Percentiles rank a stretch among this genome's conserved stretches.
Evolutionary conservation across 2,329 filamentous ascomycete genomes (phyloP).

Genomic region (Lachnellula cervina): DNA sequence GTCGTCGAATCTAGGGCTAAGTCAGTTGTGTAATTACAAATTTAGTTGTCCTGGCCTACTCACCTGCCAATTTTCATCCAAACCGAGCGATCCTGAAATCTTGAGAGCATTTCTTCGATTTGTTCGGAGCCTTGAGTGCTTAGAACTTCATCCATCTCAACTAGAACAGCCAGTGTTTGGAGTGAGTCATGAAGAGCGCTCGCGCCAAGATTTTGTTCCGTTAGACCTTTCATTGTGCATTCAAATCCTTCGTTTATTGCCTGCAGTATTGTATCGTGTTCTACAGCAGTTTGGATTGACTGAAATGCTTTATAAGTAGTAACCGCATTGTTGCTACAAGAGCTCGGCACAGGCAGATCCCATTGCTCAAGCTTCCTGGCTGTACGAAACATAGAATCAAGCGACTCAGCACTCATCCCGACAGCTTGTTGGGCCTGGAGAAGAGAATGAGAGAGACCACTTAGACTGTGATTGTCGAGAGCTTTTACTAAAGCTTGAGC

Average conservation of each 20-base stretch:
- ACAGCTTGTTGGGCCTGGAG: constrained; percentile 61
- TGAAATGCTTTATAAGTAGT: constrained; percentile 79
- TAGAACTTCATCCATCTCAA: constrained; percentile 76
- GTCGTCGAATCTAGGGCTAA: constrained; percentile 61
- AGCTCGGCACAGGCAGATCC: constrained; percentile 74
- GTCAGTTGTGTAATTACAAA: constrained; percentile 12
- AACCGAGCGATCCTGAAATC: constrained; percentile 59
- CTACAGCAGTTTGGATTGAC: constrained; percentile 63
- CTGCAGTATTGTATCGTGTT: constrained; percentile 46
- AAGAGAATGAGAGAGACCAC: constrained; percentile 79
- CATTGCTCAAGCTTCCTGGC: constrained; percentile 83
- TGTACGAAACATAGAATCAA: constrained; percentile 71
- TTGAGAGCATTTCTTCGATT: constrained; percentile 55
- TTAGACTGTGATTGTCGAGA: constrained; percentile 74
- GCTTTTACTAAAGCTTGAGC: constrained; percentile 68
- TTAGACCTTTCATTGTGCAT: constrained; percentile 54
- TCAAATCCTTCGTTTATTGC: constrained; percentile 61
- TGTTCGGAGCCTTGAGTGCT: constrained; percentile 54
- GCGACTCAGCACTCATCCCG: constrained; percentile 51
- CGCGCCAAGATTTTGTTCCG: constrained; percentile 44
- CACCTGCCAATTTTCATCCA: constrained; percentile 85
- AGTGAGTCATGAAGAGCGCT: constrained; percentile 51
- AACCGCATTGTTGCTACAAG: constrained; percentile 57
- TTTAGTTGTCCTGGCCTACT: constrained; percentile 29
- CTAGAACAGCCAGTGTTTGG: constrained; percentile 64